These are phyloP conservation scores for Fusarium sp. DNA, from an alignment of 2,329 filamentous ascomycete genomes.

Conservation along the genomic window DNA sequence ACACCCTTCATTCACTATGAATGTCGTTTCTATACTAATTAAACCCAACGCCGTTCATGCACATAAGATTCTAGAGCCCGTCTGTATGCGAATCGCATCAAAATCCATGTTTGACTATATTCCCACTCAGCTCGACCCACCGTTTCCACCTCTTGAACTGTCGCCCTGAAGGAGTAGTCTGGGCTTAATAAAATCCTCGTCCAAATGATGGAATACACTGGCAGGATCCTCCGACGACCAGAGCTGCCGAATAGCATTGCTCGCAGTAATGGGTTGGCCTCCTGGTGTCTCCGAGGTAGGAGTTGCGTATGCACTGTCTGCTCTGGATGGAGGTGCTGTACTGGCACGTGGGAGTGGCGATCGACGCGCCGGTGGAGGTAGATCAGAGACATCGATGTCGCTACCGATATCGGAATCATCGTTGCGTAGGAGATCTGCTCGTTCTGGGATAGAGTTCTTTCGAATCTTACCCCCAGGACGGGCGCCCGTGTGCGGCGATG, in stretches of 20 bases:
- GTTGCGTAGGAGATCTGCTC: slow-evolving; percentile 67
- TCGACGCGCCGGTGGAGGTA: slow-evolving; percentile 70
- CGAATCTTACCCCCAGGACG: slow-evolving; percentile 65
- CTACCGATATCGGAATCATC: slow-evolving; percentile 71
- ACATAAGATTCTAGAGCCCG: slow-evolving; percentile 38
- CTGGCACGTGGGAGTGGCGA: slow-evolving; percentile 53
- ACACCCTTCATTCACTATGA: slow-evolving; percentile 34
- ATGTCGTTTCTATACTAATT: slow-evolving; percentile 36
- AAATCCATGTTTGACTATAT: slow-evolving; percentile 11
- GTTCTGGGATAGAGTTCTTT: slow-evolving; percentile 65
- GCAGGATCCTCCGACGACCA: slow-evolving; percentile 89
- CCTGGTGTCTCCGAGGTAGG: slow-evolving; percentile 49
- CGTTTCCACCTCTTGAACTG: slow-evolving; percentile 46
- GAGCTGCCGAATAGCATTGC: slow-evolving; percentile 82
- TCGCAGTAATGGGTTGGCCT: slow-evolving; percentile 71
- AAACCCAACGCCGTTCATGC: slow-evolving; percentile 48
- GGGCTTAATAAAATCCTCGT: slow-evolving; percentile 97
- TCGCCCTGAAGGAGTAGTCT: slow-evolving; percentile 84
- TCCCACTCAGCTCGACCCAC: slow-evolving; percentile 40
- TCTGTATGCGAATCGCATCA: slow-evolving; percentile 10
- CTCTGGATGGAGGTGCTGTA: slow-evolving; percentile 44
- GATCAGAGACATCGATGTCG: slow-evolving; percentile 75
- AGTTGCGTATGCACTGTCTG: slow-evolving; percentile 50
- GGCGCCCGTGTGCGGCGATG: slow-evolving; percentile 60
- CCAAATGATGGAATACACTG: slow-evolving; percentile 89